These are phyloP conservation scores for Ophiocordyceps unilateralis DNA, from an alignment of 2,329 filamentous ascomycete genomes.

Conservation along the genomic window DNA sequence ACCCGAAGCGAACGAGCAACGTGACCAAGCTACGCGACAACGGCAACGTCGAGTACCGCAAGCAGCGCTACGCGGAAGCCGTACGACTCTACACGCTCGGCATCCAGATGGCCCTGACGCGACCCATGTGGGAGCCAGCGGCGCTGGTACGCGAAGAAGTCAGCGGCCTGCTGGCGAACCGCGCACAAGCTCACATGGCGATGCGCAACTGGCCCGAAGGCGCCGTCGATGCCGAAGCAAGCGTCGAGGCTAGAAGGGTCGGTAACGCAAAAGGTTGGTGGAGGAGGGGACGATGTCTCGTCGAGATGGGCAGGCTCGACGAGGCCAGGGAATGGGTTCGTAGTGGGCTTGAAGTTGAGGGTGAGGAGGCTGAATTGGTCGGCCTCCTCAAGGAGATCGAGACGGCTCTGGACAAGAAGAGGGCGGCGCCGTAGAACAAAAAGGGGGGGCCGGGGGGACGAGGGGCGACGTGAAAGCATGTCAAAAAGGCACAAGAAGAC, in stretches of 20 bases:
- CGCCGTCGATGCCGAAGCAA: constrained; percentile 72
- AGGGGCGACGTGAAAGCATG: neutral
- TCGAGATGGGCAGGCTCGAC: constrained; percentile 76
- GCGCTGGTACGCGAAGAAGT: constrained; percentile 75
- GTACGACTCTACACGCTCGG: constrained; percentile 71
- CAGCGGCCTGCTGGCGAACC: constrained; percentile 62
- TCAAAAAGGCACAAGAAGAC: neutral
- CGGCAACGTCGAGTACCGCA: constrained; percentile 70
- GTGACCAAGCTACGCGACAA: constrained; percentile 82
- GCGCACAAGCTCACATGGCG: constrained; percentile 81
- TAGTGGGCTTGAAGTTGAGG: constrained; percentile 68
- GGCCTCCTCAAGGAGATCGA: constrained; percentile 48
- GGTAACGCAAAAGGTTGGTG: constrained; percentile 95
- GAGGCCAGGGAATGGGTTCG: constrained; percentile 70
- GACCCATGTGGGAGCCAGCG: constrained; percentile 78
- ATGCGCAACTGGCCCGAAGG: constrained; percentile 70
- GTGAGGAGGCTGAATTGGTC: constrained; percentile 46
- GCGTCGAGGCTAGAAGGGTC: constrained; percentile 69
- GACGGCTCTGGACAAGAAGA: constrained; percentile 22
- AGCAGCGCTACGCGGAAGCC: constrained; percentile 57
- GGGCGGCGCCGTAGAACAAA: constrained; percentile 6
- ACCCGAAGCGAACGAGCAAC: constrained; percentile 77
- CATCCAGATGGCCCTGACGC: constrained; percentile 68
- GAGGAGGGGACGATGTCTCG: constrained; percentile 65
- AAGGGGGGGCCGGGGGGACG: neutral